Evolutionary conservation across 1,284 basidiomycete species (phyloP), one percentile per base, ranked within the genome.

Genomic region (Melampsora larici-populina): DNA sequence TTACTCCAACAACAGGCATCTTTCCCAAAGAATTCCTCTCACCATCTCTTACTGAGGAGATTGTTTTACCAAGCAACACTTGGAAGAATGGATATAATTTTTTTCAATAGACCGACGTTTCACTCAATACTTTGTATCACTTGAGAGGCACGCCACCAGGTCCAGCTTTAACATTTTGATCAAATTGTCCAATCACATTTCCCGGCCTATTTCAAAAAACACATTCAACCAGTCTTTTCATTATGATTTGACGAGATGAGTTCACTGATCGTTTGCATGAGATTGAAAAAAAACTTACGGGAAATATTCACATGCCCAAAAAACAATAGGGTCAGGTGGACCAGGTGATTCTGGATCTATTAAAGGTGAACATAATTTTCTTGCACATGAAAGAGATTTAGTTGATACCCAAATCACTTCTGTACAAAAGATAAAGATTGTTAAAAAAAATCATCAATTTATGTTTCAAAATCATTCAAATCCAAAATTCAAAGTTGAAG

Each of bases 301-400:
- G 33, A 63, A 69, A 36, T 78, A 78, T 43, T 70, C 67, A 31
- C 75, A 78, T 46, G 68, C 68, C 55, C 58, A 70, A 40, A 78
- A 70, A 18, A 43, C 70, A 15, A 65, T 48, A 3, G 65, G 51
- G 17, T 11, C 8, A 43, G 43, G 43, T 43, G 66, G 40, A 63
- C 64, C 43, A 60, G 51, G 66, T 24, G 62, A 63, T 29, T 64
- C 63, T 6, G 62, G 26, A 15, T 60, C 75, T 11, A 29, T 49
- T 17, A 78, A 36, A 40, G 55, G 40, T 31, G 33, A 15, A 36
- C 75, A 78, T n/a, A n/a, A 33, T 8, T 33, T 36, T 21, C 17
- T 49, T 60, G 68, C n/a, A 63, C 75, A 78, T 31, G 66, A 66
- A 26, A 78, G 36, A 36, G 68, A 40, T 43, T 51, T 70, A 15